Percentiles rank a stretch among this genome's conserved stretches.
Evolutionary conservation across 257 asterid species (phyloP).

Genomic region (Solanum raphanifolium): DNA sequence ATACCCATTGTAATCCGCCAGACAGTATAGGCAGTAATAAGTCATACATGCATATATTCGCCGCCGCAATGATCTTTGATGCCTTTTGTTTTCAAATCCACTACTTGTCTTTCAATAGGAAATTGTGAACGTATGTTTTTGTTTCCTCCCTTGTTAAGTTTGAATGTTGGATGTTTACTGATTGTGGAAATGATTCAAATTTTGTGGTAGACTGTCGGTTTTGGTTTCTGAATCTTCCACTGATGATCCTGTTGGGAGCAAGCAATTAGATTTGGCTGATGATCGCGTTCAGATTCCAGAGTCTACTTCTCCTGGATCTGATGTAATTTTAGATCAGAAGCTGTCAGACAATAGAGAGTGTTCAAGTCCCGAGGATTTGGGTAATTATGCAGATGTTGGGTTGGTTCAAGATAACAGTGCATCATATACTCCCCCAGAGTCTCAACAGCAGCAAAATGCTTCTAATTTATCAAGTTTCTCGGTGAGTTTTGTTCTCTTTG

Average conservation of each 20-base stretch:
- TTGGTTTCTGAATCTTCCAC: slow-evolving; percentile 46
- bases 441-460: slow-evolving; percentile 54
- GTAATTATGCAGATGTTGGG: slow-evolving; percentile 53
- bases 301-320: slow-evolving; percentile 61
- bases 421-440: slow-evolving; percentile 46
- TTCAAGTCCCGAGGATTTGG: slow-evolving; percentile 40
- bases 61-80: neutral
- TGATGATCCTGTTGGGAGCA: slow-evolving; percentile 40
- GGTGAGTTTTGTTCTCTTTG: slow-evolving; percentile 30
- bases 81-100: neutral
- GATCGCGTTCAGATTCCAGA: slow-evolving; percentile 50
- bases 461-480: slow-evolving; percentile 65
- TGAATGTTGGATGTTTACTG: neutral
- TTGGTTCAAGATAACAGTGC: slow-evolving; percentile 48
- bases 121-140: neutral
- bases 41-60: neutral
- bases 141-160: neutral
- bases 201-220: slow-evolving; percentile 40
- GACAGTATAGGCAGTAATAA: neutral
- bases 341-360: slow-evolving; percentile 38
- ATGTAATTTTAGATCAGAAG: slow-evolving; percentile 33
- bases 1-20: neutral
- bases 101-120: neutral
- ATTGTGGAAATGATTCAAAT: slow-evolving; percentile 10
- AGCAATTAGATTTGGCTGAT: slow-evolving; percentile 36